A percentile compares a stretch with the other conserved stretches of the same genome.
These are phyloP conservation scores for Claviceps sp. DNA, from an alignment of 2,329 filamentous ascomycete genomes.

Conservation along the genomic window DNA sequence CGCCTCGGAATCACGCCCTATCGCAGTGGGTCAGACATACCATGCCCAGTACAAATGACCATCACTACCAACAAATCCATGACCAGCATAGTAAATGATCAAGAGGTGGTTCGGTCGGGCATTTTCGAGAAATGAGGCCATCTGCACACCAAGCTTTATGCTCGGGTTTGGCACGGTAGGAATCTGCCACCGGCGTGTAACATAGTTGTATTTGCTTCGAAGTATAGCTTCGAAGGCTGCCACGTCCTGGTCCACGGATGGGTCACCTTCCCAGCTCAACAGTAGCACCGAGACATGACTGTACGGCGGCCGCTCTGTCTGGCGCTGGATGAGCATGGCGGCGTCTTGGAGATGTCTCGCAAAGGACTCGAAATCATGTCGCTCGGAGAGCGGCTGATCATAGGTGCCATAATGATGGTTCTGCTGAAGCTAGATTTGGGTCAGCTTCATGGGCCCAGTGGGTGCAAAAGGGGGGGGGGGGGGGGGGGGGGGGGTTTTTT, in stretches of 20 bases:
- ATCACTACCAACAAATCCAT: constrained; percentile 44
- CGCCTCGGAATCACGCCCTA: background rate
- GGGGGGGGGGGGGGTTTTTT: background rate
- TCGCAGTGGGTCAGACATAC: constrained; percentile 31
- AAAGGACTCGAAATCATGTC: constrained; percentile 53
- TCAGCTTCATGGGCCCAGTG: background rate
- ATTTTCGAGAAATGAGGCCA: constrained; percentile 46
- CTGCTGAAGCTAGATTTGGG: constrained; percentile 4
- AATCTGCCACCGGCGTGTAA: constrained; percentile 47
- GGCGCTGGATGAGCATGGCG: constrained; percentile 51
- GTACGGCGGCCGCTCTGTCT: constrained; percentile 45
- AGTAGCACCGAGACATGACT: constrained; percentile 46
- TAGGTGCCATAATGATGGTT: constrained; percentile 23
- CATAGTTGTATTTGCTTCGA: constrained; percentile 46
- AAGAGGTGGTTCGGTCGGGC: constrained; percentile 45
- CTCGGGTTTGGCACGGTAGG: constrained; percentile 45
- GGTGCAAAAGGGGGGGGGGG: background rate
- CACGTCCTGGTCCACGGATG: constrained; percentile 38
- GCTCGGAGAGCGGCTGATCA: constrained; percentile 30
- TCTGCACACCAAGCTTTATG: constrained; percentile 46
- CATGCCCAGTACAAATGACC: constrained; percentile 53
- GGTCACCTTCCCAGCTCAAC: constrained; percentile 49
- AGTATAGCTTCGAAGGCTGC: constrained; percentile 42
- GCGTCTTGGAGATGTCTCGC: constrained; percentile 55
- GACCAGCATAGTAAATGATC: constrained; percentile 51